Evolutionary conservation across 2,329 filamentous ascomycete genomes (phyloP), one percentile per base, ranked within the genome.

Genomic region (Stemphylium beticola): DNA sequence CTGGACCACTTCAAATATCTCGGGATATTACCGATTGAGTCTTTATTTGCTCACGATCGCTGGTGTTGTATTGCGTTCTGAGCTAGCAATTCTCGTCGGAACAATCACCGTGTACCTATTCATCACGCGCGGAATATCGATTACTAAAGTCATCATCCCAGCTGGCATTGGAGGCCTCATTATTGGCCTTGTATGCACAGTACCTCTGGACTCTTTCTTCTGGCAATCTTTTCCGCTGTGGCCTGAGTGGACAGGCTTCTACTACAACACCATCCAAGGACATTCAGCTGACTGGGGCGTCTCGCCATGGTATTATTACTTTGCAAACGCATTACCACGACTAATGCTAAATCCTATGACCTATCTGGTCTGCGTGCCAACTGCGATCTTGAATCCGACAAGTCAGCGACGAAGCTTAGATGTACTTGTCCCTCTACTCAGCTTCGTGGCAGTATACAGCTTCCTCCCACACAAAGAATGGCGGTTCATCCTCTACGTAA

Each of bases 381-480:
- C 80, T 14, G 78, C 83, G 2, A 60, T 85, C 0, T 41, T 83
- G n/a, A 82, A 89, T 8, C 67, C 69, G 11, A 66, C 77, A 12
- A 76, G 75, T 4, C 72, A 74, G 14, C 59, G 60, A 33, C 72
- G 71, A 15, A 78, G 76, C 48, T 56, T 91, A 0, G 79, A 81
- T 36, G 75, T 87, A 8, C 65, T 90, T 4, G 65, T 88, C 2
- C 92, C 95, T 0, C 83, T 85, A 9, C 62, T 96, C 1, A 74
- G 84, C 26, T 99, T 93, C 74, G 81, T 96, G 17, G 83, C 83
- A 4, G 75, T 96, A 38, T 98, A 96, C 80, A 96, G 92, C 60
- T 66, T 92, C 45, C 89, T 96, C 58, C 93, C 93, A 0, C 95
- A 99, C 79, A 99, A 99, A 74, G 95, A 99, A 78, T 90, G 92